A percentile compares a stretch with the other conserved stretches of the same genome.
These are phyloP conservation scores for Syzygium jambos DNA, from an alignment of 345 rosid species.

Conservation along the genomic window DNA sequence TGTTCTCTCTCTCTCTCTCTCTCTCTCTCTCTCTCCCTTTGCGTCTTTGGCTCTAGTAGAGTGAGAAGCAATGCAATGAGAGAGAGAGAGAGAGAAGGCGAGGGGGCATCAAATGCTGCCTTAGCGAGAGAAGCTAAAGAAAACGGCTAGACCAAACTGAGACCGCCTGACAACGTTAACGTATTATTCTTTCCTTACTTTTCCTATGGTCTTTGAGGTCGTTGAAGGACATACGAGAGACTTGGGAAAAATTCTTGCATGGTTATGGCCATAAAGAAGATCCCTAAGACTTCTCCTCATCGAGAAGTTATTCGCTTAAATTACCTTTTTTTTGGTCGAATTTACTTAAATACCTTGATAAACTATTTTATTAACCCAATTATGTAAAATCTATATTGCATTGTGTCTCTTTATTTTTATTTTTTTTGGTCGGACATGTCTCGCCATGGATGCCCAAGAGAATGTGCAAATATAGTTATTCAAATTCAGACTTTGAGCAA, in stretches of 20 bases:
- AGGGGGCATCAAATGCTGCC: constrained; percentile 25
- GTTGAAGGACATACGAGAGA: background rate
- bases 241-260: background rate
- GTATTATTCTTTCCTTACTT: background rate
- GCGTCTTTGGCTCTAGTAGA: background rate
- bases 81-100: background rate
- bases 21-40: background rate
- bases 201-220: background rate
- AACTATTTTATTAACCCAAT: background rate
- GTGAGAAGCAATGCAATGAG: constrained; percentile 11
- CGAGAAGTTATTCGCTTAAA: background rate
- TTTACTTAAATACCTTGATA: background rate
- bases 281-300: background rate
- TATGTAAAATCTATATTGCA: background rate
- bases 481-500: background rate
- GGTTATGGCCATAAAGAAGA: background rate
- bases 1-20: background rate
- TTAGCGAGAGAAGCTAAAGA: constrained; percentile 26
- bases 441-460: background rate
- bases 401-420: background rate
- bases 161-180: constrained; percentile 9
- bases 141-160: constrained; percentile 37
- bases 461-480: background rate
- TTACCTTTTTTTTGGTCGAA: too few relatives aligned
- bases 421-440: too few relatives aligned